Evolutionary conservation across 352 stramenopile genomes (phyloP), one percentile per base, ranked within the genome.

Genomic region (Globisporangium abappressorium): DNA sequence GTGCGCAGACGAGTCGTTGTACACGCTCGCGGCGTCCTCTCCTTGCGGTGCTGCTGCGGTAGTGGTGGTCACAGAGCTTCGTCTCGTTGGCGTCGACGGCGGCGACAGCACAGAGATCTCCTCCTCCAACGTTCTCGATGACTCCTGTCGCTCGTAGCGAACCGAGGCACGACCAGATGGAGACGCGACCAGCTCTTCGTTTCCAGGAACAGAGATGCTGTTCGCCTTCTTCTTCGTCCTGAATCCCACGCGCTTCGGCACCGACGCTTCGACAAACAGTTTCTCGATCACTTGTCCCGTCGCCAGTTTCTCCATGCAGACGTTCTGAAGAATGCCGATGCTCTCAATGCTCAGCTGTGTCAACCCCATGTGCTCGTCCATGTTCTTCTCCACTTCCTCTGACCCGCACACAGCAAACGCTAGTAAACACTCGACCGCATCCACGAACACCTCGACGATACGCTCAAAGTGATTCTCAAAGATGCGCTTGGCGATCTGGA

Each of bases 401-500:
- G 73, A 84, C 2, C 86, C 86, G 22, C 86, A 94, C 22, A 94
- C 80, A 0, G 84, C 84, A 72, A 95, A 95, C 6, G 87, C 87
- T 14, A 95, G 67, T 12, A 95, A 49, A 62, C 85, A 93, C 62
- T 95, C 87, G 8, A 95, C 85, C 1, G 82, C 83, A 61, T 94
- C 87, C 0, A 92, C 83, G 59, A 93, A 92, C 20, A 95, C 87
- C 18, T 93, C 85, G 8, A 90, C 73, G 54, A 93, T 87, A 59
- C 80, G 79, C 69, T 90, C 75, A 59, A 87, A 87, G 70, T 96
- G 79, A 62, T 80, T 69, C 68, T 91, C 76, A 65, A 97, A 66
- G 62, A 98, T 85, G 30, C 94, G 78, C 53, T 95, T 90, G 3
- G 93, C 86, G 53, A 98, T 96, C 68, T 94, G 79, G 60, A 91